phyloP scores from a whole-genome alignment of 1,139 yeast genomes.

The Magnusiomyces fungicola region DNA sequence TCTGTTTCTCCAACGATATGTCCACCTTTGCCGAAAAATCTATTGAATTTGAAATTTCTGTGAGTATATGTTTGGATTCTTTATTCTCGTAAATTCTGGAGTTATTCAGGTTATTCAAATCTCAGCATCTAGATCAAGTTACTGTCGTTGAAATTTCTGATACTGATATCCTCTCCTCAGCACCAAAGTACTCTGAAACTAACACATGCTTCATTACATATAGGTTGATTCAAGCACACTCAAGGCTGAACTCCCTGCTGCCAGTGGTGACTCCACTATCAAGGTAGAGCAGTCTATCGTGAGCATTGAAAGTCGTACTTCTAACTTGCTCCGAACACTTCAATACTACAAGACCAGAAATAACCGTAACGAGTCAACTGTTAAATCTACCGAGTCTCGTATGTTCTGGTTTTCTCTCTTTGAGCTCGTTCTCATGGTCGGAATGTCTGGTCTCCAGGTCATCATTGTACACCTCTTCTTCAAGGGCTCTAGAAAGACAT shows the following conservation, averaged over 20 bases:
- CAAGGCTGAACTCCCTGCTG: constrained; percentile 14
- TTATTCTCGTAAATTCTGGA: too few relatives aligned
- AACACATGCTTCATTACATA: too few relatives aligned
- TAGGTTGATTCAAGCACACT: constrained; percentile 12
- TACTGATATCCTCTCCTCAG: too few relatives aligned
- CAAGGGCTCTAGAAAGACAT: constrained; percentile 42
- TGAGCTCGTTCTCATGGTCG: constrained; percentile 75
- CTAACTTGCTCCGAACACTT: constrained; percentile 54
- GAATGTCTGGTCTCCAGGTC: constrained; percentile 81
- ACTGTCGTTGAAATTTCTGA: too few relatives aligned
- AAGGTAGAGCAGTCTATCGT: constrained; percentile 40
- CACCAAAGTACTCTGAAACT: too few relatives aligned
- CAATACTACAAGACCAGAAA: constrained; percentile 90
- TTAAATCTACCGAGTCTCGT: constrained; percentile 78
- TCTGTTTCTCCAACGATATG: constrained; percentile 85
- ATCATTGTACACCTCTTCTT: constrained; percentile 79
- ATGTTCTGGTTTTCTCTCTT: constrained; percentile 77
- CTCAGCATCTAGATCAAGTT: too few relatives aligned
- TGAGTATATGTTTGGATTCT: constrained; percentile 38
- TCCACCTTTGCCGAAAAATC: constrained; percentile 82
- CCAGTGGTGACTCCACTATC: constrained; percentile 10
- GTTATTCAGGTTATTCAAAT: too few relatives aligned
- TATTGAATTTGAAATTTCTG: constrained; percentile 76
- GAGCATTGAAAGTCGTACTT: constrained; percentile 60
- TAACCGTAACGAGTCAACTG: constrained; percentile 87